phyloP scores from a whole-genome alignment of 176 grass and related monocot species.

The Eragrostis nindensis region DNA sequence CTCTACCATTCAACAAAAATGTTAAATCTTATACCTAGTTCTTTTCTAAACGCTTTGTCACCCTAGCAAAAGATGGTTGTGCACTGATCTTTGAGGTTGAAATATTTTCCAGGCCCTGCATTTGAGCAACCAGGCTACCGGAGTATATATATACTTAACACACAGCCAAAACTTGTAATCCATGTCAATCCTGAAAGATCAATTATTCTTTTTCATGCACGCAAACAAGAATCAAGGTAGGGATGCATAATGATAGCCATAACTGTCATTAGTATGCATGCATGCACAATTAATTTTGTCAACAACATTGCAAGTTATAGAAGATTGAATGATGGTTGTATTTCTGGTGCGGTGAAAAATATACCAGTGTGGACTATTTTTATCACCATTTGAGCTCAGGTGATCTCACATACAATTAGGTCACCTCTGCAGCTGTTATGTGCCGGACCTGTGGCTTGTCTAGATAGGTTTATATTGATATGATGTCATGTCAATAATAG shows the following conservation, averaged over 20 bases:
- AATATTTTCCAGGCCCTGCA: background rate
- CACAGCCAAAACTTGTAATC: background rate
- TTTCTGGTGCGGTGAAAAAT: background rate
- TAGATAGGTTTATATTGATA: background rate
- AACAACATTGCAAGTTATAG: background rate
- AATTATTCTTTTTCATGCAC: background rate
- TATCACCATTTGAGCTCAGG: slow-evolving; percentile 5
- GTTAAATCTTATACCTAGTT: background rate
- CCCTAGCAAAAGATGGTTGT: background rate
- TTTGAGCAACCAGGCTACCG: background rate
- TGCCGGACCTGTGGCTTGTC: background rate
- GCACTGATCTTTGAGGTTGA: background rate
- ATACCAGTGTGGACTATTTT: background rate
- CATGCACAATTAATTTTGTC: background rate
- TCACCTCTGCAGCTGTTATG: background rate
- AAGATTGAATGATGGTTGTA: background rate
- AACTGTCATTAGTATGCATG: background rate
- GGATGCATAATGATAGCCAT: background rate
- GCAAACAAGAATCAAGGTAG: background rate
- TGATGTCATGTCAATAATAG: background rate
- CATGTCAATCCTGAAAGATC: background rate
- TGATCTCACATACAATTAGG: background rate
- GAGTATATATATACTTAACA: background rate
- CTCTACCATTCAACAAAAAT: background rate
- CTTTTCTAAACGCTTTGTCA: background rate